Evolutionary conservation across 768 basidiomycete species (phyloP), one percentile per base, ranked within the genome.

Genomic region (Phaffia australis): DNA sequence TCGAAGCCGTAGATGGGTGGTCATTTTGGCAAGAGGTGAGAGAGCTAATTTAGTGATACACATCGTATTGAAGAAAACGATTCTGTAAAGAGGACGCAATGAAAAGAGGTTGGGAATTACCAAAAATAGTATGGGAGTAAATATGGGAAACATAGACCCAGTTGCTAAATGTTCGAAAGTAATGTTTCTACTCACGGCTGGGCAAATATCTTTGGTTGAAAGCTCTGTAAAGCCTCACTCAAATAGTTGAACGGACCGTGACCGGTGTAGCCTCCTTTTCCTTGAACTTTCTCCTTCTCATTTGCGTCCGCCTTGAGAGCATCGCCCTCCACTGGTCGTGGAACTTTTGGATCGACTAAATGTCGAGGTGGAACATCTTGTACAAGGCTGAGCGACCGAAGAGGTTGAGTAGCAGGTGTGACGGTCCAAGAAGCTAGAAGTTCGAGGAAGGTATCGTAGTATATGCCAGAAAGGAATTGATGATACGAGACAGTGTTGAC

Each of bases 401-500:
- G 75, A 29, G 16, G 54, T 29, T 15, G 65, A 73, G 18, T 69
- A 68, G 3, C 85, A 83, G 87, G 89, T 89, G 32, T 60, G 55
- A 4, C 76, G 77, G 3, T 86, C 80, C 58, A 94, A 77, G 52
- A 60, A 8, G 54, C 42, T 21, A 63, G 54, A 8, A 32, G n/a
- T 59, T 47, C 60, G 65, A 68, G 29, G 30, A 16, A 50, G 27
- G 35, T 30, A 25, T 63, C 59, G 15, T 52, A 21, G 29, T 25
- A 66, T 74, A 60, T 65, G 83, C 87, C 76, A 78, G 84, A 85
- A 49, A 89, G 81, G 74, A 93, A 92, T 68, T 87, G 87, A 70
- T 85, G 84, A 74, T 92, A 93, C 0, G 82, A 85, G 1, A 88
- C 86, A 73, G 79, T 82, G 71, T 85, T 81, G 14, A 78, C 76